A percentile compares a stretch with the other conserved stretches of the same genome.
phyloP scores from a whole-genome alignment of 1,284 basidiomycete genomes.

The Leccinum subrobustum region DNA sequence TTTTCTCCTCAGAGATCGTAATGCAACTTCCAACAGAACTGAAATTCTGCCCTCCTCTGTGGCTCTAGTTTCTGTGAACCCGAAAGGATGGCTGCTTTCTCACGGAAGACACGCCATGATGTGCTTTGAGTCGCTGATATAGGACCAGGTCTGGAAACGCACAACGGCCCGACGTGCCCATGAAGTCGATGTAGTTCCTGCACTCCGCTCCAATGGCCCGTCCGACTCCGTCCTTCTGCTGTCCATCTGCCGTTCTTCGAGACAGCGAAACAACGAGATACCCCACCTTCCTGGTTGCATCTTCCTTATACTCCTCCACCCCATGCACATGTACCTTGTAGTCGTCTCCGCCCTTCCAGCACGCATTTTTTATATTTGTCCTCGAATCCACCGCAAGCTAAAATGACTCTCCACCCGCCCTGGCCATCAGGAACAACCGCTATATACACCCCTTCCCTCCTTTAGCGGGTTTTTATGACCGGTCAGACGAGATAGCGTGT shows the following conservation, averaged over 20 bases:
- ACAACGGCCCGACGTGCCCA: neutral
- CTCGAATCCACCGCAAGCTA: neutral
- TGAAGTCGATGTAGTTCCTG: neutral
- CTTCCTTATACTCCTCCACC: neutral
- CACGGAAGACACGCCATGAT: neutral
- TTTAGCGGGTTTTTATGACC: neutral
- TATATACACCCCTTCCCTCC: neutral
- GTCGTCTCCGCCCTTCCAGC: neutral
- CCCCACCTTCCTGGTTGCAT: neutral
- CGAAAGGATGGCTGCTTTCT: neutral
- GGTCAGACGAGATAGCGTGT: neutral
- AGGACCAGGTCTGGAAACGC: neutral
- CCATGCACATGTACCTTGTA: neutral
- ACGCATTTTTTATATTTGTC: neutral
- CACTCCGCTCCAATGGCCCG: neutral
- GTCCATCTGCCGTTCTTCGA: too few species aligned
- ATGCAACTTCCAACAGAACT: neutral
- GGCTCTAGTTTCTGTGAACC: neutral
- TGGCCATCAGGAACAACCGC: neutral
- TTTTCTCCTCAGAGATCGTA: neutral
- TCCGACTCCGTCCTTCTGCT: neutral
- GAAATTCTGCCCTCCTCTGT: neutral
- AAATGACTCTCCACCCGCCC: neutral
- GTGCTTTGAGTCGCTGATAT: neutral
- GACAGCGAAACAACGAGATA: neutral